Evolutionary conservation across 495 filamentous ascomycete species (phyloP).

Genomic region (Ascodesmis nigricans): DNA sequence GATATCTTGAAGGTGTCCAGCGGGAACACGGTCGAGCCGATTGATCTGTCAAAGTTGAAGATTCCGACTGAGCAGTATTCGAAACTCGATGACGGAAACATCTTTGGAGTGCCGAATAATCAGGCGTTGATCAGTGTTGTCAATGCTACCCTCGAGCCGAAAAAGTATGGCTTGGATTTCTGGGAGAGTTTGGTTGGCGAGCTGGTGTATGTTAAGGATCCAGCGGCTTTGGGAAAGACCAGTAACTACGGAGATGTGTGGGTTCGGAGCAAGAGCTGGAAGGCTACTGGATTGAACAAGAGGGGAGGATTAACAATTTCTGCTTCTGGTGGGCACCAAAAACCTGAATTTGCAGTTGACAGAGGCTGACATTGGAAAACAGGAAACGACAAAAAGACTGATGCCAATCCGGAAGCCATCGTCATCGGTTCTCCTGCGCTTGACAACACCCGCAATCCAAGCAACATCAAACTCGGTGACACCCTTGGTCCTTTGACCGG

Average conservation of each 20-base stretch:
- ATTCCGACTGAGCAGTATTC: constrained; percentile 34
- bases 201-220: constrained; percentile 30
- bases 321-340: not conserved
- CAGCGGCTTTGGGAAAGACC: constrained; percentile 28
- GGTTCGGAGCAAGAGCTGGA: constrained; percentile 36
- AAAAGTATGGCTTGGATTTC: constrained; percentile 37
- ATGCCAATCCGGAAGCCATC: constrained; percentile 41
- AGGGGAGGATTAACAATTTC: constrained; percentile 34
- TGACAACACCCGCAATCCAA: constrained; percentile 34
- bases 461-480: constrained; percentile 34
- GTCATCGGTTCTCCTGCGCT: constrained; percentile 35
- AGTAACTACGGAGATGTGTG: constrained; percentile 40
- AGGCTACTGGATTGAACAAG: constrained; percentile 29
- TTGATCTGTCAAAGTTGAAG: constrained; percentile 27
- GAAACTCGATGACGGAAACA: constrained; percentile 30
- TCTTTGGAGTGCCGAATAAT: constrained; percentile 34
- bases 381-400: constrained; percentile 15
- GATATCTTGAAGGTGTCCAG: constrained; percentile 27
- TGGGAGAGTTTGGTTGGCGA: constrained; percentile 41
- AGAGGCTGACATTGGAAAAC: constrained; percentile 3
- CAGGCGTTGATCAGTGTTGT: constrained; percentile 28
- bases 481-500: constrained; percentile 34
- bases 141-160: constrained; percentile 33
- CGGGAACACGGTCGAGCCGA: constrained; percentile 27
- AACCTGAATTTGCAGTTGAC: not conserved